Evolutionary conservation across 116 monocot species (phyloP).

Genomic region (Trichopus zeylanicus): DNA sequence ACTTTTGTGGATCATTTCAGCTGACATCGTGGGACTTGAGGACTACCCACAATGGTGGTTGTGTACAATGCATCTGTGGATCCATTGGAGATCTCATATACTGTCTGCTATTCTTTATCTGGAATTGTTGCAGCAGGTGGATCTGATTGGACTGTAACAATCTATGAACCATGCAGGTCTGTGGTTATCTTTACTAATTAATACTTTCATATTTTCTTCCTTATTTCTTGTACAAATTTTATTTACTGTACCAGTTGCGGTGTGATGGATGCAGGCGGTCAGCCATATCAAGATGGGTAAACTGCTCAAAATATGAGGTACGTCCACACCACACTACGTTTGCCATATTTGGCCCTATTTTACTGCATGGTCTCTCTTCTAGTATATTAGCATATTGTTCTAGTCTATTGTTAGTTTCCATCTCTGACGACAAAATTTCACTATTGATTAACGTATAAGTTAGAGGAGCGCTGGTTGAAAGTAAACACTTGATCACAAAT

Average conservation of each 20-base stretch:
- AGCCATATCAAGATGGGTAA: slow-evolving; percentile 73
- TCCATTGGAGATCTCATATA: slow-evolving; percentile 73
- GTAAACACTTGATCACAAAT: too few species aligned
- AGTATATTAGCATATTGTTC: too few species aligned
- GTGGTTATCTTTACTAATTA: too few species aligned
- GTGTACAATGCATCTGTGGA: slow-evolving; percentile 66
- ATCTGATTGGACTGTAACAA: slow-evolving; percentile 74
- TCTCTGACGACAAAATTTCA: neutral
- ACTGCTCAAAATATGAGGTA: slow-evolving; percentile 95
- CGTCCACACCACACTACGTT: neutral
- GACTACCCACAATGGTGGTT: slow-evolving; percentile 63
- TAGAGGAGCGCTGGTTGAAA: too few species aligned
- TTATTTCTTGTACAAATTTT: too few species aligned
- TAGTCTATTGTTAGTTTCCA: too few species aligned
- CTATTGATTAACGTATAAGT: too few species aligned
- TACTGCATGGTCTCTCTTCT: neutral
- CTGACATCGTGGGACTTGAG: slow-evolving; percentile 82
- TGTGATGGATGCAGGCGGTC: slow-evolving; percentile 51
- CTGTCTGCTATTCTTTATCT: slow-evolving; percentile 48
- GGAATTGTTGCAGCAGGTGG: slow-evolving; percentile 71
- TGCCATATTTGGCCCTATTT: neutral
- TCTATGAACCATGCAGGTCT: slow-evolving; percentile 86
- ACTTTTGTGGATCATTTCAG: slow-evolving; percentile 24
- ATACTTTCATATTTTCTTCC: too few species aligned
- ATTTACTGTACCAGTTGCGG: too few species aligned